phyloP scores from a whole-genome alignment of 1,139 yeast genomes.

The Taphrina confusa region DNA sequence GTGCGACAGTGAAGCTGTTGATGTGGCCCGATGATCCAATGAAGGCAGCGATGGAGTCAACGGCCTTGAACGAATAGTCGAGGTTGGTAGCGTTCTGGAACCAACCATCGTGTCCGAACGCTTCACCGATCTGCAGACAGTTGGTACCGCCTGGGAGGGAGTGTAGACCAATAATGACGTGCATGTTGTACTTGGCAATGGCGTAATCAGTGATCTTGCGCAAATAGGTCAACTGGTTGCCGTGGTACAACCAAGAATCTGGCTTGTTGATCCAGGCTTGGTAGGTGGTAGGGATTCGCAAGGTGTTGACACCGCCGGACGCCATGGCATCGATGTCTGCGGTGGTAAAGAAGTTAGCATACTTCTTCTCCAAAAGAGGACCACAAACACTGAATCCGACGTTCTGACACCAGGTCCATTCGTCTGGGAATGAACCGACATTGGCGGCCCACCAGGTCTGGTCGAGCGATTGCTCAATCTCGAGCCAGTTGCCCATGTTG shows the following conservation, averaged over 20 bases:
- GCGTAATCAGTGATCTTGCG: not conserved
- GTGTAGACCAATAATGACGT: constrained; percentile 3
- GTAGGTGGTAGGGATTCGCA: constrained; percentile 86
- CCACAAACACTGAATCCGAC: constrained; percentile 56
- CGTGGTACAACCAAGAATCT: constrained; percentile 7
- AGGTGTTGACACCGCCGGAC: constrained; percentile 73
- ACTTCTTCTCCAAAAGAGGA: constrained; percentile 59
- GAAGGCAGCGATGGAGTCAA: not conserved
- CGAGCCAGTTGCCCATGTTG: constrained; percentile 89
- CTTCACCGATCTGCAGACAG: constrained; percentile 2
- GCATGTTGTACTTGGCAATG: constrained; percentile 2
- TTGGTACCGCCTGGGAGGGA: constrained; percentile 2
- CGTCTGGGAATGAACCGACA: constrained; percentile 44
- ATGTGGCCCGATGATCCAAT: not conserved
- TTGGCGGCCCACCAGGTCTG: constrained; percentile 66
- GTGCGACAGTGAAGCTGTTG: not conserved
- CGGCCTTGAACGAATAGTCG: not conserved
- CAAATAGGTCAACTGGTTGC: not conserved
- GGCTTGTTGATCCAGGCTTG: constrained; percentile 65
- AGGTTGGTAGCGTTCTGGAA: constrained; percentile 9
- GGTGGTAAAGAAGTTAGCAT: constrained; percentile 73
- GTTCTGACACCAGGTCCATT: constrained; percentile 49
- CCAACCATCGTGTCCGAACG: constrained; percentile 1
- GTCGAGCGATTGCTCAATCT: constrained; percentile 77
- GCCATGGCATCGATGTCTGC: constrained; percentile 65